phyloP scores from a whole-genome alignment of 345 rosid genomes.

The Hirschfeldia incana region DNA sequence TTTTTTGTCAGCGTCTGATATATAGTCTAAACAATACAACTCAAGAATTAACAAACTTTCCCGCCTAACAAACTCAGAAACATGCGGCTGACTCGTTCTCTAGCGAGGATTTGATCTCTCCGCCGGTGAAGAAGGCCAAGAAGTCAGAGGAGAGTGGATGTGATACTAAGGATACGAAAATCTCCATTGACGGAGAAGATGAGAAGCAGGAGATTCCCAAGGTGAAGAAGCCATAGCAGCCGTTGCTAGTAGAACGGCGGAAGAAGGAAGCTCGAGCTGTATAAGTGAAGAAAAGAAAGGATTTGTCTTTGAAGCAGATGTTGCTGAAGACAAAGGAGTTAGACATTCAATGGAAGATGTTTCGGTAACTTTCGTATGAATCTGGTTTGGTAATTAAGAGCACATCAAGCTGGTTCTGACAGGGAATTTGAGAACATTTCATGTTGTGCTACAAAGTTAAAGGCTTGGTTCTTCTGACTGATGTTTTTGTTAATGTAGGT shows the following conservation, averaged over 20 bases:
- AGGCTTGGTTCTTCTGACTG: slow-evolving; percentile 4
- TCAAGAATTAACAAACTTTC: no score
- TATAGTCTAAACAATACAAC: no score
- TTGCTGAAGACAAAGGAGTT: slow-evolving; percentile 77
- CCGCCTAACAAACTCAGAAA: neutral
- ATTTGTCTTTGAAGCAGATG: slow-evolving; percentile 65
- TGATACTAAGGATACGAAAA: slow-evolving; percentile 3
- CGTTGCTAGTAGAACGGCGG: no score
- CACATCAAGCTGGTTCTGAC: neutral
- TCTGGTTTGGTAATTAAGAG: neutral
- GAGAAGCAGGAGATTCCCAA: neutral
- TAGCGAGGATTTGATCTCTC: slow-evolving; percentile 25
- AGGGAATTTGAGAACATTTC: neutral
- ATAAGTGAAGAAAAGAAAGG: slow-evolving; percentile 34
- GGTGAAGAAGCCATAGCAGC: no score
- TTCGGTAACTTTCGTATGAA: slow-evolving; percentile 41
- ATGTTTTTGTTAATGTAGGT: slow-evolving; percentile 39
- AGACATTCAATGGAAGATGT: slow-evolving; percentile 89
- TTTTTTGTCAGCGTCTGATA: no score
- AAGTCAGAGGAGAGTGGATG: slow-evolving; percentile 26
- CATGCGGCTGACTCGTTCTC: slow-evolving; percentile 16
- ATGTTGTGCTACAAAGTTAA: slow-evolving; percentile 7
- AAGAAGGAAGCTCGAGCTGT: slow-evolving; percentile 7
- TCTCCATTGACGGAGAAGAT: neutral
- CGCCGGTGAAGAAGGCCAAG: slow-evolving; percentile 28